A percentile compares a stretch with the other conserved stretches of the same genome.
phyloP scores from a whole-genome alignment of 176 grass and related monocot genomes.

The Zea mays region DNA sequence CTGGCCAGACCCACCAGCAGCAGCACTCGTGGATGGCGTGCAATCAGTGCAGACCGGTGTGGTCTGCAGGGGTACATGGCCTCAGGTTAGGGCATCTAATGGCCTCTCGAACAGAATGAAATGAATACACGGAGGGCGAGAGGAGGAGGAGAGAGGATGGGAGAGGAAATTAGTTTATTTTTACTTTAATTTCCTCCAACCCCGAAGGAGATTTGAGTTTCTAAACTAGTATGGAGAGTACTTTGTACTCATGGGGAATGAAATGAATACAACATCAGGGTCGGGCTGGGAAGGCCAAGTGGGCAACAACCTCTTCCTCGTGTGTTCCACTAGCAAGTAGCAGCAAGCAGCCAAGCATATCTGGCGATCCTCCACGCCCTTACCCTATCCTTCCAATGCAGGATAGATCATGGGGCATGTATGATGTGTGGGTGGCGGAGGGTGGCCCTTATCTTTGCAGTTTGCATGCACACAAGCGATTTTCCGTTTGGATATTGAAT shows the following conservation, averaged over 20 bases:
- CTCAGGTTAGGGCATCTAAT: background rate
- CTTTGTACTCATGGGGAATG: background rate
- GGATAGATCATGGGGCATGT: constrained; percentile 10
- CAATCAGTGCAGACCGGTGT: background rate
- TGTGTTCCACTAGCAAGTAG: constrained; percentile 28
- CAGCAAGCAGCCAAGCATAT: constrained; percentile 5
- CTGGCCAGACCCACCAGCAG: constrained; percentile 46
- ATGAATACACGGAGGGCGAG: no score
- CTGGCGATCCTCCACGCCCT: constrained; percentile 26
- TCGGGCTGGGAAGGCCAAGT: constrained; percentile 42
- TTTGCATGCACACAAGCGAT: background rate
- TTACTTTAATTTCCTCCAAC: no score
- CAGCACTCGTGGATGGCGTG: constrained; percentile 21
- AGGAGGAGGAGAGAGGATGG: no score
- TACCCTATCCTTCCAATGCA: constrained; percentile 29
- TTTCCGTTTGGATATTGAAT: background rate
- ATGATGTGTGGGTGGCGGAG: background rate
- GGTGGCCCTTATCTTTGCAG: constrained; percentile 29
- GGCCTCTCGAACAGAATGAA: background rate
- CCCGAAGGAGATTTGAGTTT: background rate
- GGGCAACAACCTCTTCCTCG: constrained; percentile 33
- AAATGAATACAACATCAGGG: background rate
- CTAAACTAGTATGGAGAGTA: background rate
- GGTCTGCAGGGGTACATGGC: background rate
- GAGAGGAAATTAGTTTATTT: background rate